Evolutionary conservation across 106 monocot species (phyloP).

Genomic region (Allium fistulosum): DNA sequence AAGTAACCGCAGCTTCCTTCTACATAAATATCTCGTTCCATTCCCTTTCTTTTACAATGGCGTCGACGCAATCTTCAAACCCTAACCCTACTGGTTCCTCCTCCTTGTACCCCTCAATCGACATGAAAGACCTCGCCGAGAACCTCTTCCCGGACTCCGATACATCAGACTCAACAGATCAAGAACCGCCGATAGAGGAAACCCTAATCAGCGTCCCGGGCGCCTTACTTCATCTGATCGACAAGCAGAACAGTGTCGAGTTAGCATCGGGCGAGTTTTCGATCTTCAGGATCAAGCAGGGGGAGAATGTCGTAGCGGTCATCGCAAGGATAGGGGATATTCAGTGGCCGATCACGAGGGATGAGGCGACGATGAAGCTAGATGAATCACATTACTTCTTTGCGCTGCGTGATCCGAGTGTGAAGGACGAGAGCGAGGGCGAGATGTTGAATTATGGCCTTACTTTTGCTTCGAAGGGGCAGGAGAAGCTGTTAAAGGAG

Average conservation of each 20-base stretch:
- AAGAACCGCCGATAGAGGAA: slow-evolving; percentile 52
- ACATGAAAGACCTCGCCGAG: slow-evolving; percentile 48
- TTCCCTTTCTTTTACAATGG: no score
- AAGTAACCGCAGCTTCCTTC: no score
- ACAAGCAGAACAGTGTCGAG: slow-evolving; percentile 53
- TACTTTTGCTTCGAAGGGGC: slow-evolving; percentile 83
- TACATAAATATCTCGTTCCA: no score
- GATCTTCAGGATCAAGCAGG: slow-evolving; percentile 51
- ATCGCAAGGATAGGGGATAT: slow-evolving; percentile 48
- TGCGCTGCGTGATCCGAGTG: slow-evolving; percentile 57
- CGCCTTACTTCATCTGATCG: slow-evolving; percentile 88
- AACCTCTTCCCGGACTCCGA: slow-evolving; percentile 52
- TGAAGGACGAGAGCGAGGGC: slow-evolving; percentile 12
- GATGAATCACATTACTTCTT: slow-evolving; percentile 95
- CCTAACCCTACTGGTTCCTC: slow-evolving; percentile 6
- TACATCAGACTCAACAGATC: slow-evolving; percentile 6
- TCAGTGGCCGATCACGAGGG: slow-evolving; percentile 86
- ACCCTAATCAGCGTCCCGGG: slow-evolving; percentile 59
- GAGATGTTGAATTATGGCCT: slow-evolving; percentile 70
- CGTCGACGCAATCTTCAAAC: not conserved
- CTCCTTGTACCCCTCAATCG: slow-evolving; percentile 59
- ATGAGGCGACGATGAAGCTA: slow-evolving; percentile 66
- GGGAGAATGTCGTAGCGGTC: slow-evolving; percentile 50
- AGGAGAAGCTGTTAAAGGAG: slow-evolving; percentile 36
- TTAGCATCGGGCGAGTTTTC: slow-evolving; percentile 74